Percentiles rank a stretch among this genome's conserved stretches.
Conservation (phyloP, 306 rosid species). For the Malus fusca region DNA sequence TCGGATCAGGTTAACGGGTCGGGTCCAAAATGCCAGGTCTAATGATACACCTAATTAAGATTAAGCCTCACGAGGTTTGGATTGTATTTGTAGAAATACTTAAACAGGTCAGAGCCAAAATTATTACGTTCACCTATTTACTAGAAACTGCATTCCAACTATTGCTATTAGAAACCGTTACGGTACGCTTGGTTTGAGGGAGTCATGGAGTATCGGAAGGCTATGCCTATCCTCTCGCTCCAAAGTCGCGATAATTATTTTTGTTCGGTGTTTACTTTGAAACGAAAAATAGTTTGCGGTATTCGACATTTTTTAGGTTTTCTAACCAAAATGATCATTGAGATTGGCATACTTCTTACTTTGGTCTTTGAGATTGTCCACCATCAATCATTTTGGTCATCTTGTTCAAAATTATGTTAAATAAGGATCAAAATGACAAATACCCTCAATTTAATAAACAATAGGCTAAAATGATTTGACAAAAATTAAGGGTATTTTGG, state of each 20-base stretch:
- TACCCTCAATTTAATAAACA: too few relatives aligned
- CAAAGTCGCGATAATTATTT: neutral
- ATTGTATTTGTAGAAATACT: neutral
- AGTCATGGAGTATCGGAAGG: neutral
- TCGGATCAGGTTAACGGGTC: too few relatives aligned
- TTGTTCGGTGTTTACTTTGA: neutral
- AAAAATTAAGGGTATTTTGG: too few relatives aligned
- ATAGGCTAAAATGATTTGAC: too few relatives aligned
- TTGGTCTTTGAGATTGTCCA: too few relatives aligned
- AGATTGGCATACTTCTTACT: fast-evolving
- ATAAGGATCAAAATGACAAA: too few relatives aligned
- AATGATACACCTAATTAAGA: neutral
- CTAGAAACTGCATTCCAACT: neutral
- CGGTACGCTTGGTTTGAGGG: neutral
- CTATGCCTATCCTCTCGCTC: neutral
- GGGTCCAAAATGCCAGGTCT: too few relatives aligned
- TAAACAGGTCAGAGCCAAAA: neutral
- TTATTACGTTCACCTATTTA: neutral
- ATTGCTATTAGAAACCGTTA: neutral
- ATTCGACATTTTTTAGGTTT: too few relatives aligned
- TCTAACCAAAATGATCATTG: too few relatives aligned
- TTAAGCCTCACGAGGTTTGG: neutral
- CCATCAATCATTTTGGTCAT: too few relatives aligned
- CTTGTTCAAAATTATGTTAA: too few relatives aligned
- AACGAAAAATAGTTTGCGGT: neutral